Base-by-base conservation (phyloP, 352 stramenopile genomes). In the Saprolegnia diclina region DNA sequence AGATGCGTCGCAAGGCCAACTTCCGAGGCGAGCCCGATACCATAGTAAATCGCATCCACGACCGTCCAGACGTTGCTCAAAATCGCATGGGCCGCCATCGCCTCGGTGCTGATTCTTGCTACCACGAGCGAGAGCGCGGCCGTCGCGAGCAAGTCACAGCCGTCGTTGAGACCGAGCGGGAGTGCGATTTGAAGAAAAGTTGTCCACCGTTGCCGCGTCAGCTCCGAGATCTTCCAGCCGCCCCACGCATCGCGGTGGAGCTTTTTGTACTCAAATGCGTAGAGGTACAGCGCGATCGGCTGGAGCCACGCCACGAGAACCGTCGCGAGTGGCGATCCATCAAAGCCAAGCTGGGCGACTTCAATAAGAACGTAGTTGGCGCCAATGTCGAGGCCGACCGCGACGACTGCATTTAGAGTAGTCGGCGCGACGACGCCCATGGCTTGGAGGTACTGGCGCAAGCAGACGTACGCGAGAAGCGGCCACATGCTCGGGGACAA, bases 1-100 rank as follows among this genome's bases (percentile, higher is more conserved):
- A 92, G 64, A 56, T 90, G 86, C 65, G 89, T 91, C 32, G 85
- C 81, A 29, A 91, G 82, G 0, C 82, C 81, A 24, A 90, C 85
- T 69, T 92, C 82, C 74, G 38, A 85, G 64, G 40, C 76, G 73
- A 35, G 85, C 65, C 13, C 64, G 22, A 22, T 84, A 61, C 13
- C 76, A 80, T 2, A 76, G 35, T 63, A 67, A 29, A 72, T 62
- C 21, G 66, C 53, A 18, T 62, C 45, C 54, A 76, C 45, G 19
- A 71, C 32, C 46, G 57, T 37, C 32, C 69, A 68, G 53, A 73
- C 76, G 32, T 72, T 74, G 63, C 56, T 64, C 29, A 61, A 67
- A 50, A 74, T 78, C 52, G 73, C 75, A 35, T 74, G 72, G 14
- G 66, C 70, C 19, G 73, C 73, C n/a, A 57, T 75, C 4, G 64